Conservation (phyloP, 1,284 basidiomycete species). For the Porodaedalea pini region DNA sequence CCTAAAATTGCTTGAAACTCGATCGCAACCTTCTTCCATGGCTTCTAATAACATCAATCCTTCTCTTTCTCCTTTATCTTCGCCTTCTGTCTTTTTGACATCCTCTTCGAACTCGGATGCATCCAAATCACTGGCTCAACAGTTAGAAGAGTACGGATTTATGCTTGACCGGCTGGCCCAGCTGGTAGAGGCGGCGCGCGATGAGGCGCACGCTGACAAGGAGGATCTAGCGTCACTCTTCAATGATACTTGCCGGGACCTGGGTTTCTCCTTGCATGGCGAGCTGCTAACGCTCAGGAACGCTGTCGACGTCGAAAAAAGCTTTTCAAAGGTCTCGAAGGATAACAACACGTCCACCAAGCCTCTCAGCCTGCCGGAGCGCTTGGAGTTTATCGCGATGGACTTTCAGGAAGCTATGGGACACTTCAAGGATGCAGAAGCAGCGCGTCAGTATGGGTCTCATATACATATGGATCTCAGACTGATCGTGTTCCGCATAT, state of each 20-base stretch:
- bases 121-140: neutral
- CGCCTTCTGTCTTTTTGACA: neutral
- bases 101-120: neutral
- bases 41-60: neutral
- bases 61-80: neutral
- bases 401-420: neutral
- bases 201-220: conserved; percentile 4
- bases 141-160: neutral
- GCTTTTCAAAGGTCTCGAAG: neutral
- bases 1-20: neutral
- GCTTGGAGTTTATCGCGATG: neutral
- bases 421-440: neutral
- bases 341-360: neutral
- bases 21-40: neutral
- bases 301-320: neutral
- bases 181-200: neutral
- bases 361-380: neutral
- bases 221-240: neutral
- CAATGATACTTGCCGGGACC: neutral
- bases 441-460: neutral
- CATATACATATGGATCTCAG: neutral
- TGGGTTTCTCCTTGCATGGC: neutral
- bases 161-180: neutral
- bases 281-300: neutral
- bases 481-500: neutral